Conservation (phyloP, 139 green algal genomes). For the Picochlorum sp. region DNA sequence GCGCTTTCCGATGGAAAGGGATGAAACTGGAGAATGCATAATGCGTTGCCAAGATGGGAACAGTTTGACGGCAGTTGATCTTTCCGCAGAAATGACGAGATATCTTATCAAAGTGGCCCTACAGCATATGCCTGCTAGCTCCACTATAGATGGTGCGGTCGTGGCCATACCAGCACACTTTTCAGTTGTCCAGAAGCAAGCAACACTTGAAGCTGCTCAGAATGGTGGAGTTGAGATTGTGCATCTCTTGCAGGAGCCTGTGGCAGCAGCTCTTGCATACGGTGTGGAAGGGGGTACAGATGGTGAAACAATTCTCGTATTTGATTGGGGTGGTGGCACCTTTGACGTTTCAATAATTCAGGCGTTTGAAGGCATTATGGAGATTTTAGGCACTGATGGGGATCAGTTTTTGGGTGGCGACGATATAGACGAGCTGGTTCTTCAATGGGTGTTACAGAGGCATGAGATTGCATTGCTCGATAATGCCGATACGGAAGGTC, state of each 20-base stretch:
- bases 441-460: constrained; percentile 19
- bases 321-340: constrained; percentile 77
- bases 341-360: constrained; percentile 68
- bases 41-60: not conserved
- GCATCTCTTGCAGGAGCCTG: constrained; percentile 49
- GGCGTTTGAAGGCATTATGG: constrained; percentile 55
- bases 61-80: constrained; percentile 8
- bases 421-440: constrained; percentile 52
- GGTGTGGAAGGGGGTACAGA: constrained; percentile 41
- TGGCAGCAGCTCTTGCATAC: constrained; percentile 67
- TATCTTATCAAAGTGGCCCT: constrained; percentile 34
- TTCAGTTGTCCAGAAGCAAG: constrained; percentile 30
- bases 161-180: constrained; percentile 72
- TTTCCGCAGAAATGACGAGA: constrained; percentile 26
- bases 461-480: not conserved
- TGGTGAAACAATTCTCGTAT: constrained; percentile 57
- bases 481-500: not conserved
- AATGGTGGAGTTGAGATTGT: constrained; percentile 42
- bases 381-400: constrained; percentile 58
- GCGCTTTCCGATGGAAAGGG: constrained; percentile 26
- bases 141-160: constrained; percentile 16
- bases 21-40: constrained; percentile 1
- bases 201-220: constrained; percentile 42
- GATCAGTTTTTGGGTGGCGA: constrained; percentile 63
- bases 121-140: constrained; percentile 7